phyloP scores from a whole-genome alignment of 1,284 basidiomycete species.

The Sphaerobolus stellatus region DNA sequence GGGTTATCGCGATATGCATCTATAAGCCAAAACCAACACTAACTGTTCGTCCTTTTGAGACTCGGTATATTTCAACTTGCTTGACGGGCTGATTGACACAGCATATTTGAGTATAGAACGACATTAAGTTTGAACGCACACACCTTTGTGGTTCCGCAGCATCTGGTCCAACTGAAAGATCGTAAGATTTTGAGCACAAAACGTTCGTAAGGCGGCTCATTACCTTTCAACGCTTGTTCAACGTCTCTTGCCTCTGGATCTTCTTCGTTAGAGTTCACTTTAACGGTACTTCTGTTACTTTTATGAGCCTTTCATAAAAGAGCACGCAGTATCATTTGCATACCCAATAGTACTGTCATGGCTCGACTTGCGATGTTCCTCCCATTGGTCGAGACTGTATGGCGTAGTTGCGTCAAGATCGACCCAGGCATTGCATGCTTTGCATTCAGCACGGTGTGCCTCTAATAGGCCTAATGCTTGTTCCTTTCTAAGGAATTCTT shows the following conservation, averaged over 20 bases:
- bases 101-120: too few relatives aligned
- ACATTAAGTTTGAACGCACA: too few relatives aligned
- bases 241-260: not conserved
- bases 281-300: not conserved
- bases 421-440: constrained; percentile 1
- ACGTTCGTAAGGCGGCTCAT: not conserved
- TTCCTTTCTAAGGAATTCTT: constrained; percentile 1
- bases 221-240: not conserved
- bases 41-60: too few relatives aligned
- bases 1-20: too few relatives aligned
- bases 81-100: too few relatives aligned
- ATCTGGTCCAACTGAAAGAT: too few relatives aligned
- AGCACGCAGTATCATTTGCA: too few relatives aligned
- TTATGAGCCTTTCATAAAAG: not conserved
- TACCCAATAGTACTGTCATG: too few relatives aligned
- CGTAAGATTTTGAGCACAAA: not conserved
- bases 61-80: too few relatives aligned
- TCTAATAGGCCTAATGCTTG: not conserved
- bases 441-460: constrained; percentile 1
- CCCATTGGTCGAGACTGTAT: constrained; percentile 9
- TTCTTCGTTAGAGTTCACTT: not conserved
- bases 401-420: not conserved
- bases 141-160: too few relatives aligned
- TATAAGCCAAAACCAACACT: too few relatives aligned
- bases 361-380: not conserved